phyloP scores from a whole-genome alignment of 176 grass and related monocot species.

The Pontederia crassipes region DNA sequence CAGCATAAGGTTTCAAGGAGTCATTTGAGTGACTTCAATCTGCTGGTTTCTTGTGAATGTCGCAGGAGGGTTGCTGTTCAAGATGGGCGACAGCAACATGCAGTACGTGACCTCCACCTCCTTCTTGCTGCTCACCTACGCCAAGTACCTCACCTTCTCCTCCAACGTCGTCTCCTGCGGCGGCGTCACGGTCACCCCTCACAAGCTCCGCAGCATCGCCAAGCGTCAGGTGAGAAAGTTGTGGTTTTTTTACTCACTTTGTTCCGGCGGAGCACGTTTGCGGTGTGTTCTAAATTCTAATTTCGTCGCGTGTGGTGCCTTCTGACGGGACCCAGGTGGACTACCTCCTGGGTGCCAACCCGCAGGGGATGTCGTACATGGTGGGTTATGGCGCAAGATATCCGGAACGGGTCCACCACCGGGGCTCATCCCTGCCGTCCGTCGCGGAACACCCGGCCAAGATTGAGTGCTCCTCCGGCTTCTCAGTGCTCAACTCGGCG shows the following conservation, averaged over 20 bases:
- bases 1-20: too few species aligned
- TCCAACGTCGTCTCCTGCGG: conserved; percentile 15
- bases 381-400: conserved; percentile 63
- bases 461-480: conserved; percentile 72
- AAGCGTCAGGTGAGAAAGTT: conserved; percentile 23
- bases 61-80: conserved; percentile 28
- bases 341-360: conserved; percentile 80
- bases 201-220: background rate
- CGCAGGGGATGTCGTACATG: conserved; percentile 83
- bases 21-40: too few species aligned
- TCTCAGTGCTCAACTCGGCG: conserved; percentile 44
- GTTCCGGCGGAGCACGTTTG: too few species aligned
- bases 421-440: conserved; percentile 75
- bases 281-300: background rate
- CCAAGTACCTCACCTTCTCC: conserved; percentile 27
- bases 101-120: conserved; percentile 34
- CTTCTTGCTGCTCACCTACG: conserved; percentile 23
- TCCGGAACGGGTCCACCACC: conserved; percentile 62
- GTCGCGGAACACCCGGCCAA: conserved; percentile 41
- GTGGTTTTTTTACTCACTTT: background rate
- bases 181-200: conserved; percentile 1
- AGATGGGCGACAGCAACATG: conserved; percentile 28
- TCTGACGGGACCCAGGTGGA: conserved; percentile 30
- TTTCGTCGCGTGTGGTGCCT: background rate
- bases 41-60: too few species aligned